Base-by-base conservation (phyloP, 108 stramenopile species). In the Skeletonema costatum region DNA sequence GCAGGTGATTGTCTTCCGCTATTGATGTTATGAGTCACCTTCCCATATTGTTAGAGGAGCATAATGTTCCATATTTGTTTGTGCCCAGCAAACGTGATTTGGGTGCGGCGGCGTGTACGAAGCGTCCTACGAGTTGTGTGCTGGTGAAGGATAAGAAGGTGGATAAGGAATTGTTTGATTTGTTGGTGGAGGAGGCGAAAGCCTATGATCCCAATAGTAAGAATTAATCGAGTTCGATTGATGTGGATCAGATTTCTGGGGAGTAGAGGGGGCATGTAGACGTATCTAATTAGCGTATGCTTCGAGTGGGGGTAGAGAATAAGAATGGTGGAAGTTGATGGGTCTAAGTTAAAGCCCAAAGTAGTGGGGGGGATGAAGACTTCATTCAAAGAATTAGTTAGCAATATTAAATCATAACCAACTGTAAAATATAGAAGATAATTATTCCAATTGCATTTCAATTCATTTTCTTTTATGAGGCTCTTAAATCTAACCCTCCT, bases 1-100 rank as follows among this genome's bases (percentile, higher is more conserved):
- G 99, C 99, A 2, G 99, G 98, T 11, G 99, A 99, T 85, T 85
- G 98, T 99, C 68, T 97, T 88, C 68, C 99, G n/a, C 99, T 30
- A 83, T 99, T 53, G 99, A 99, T 76, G 98, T 99, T 16, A 96
- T 99, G 61, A 85, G 87, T 38, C 98, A 98, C 86, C 78, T 99
- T 9, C 98, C 99, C 0, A 72, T 98, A 30, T 63, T 97, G 71
- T 86, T 98, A 68, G 99, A 99, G 74, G 99, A 99, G 84, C 84
- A 88, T 53, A 85, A 94, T 66, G 86, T 99, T 14, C 96, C 97
- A 10, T 99, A 99, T 86, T 67, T 98, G 35, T 99, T 98, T 84
- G 99, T 99, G 4, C 97, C 98, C 14, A 91, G 90, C 35, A 99
- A 99, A 84, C 85, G 93, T 14, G 98, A 99, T 83, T 86, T 99